Evolutionary conservation across 805 yeast genomes (phyloP), one percentile per base, ranked within the genome.

Genomic region (Yarrowia sp.): DNA sequence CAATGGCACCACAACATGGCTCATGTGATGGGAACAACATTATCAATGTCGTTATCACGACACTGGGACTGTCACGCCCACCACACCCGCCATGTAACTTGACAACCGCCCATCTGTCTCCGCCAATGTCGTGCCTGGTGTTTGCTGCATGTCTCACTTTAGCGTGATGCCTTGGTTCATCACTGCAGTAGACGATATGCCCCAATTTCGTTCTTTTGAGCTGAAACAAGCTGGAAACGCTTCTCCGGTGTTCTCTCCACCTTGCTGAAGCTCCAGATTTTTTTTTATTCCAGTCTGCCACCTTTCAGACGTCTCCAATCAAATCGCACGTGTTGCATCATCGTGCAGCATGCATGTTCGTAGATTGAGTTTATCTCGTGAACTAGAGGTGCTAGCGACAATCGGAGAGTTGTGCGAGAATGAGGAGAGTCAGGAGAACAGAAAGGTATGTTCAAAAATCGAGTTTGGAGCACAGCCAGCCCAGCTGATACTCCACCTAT

Each of bases 121-220:
- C n/a, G 28, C 28, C 28, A 22, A 22, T 22, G 28, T 22, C 28
- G 28, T 22, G 38, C 38, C 13, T 11, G 38, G 38, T 9, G n/a
- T 5, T 48, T 32, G 53, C 53, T 35, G 55, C 55, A 48, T 48
- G 55, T 48, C 55, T 48, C 55, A 48, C 55, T 35, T 48, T 48
- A 48, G 55, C 55, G 55, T 48, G 55, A 48, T 48, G 55, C 55
- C 55, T 48, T 22, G 28, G 28, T 22, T 22, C 28, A 22, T 22
- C 55, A 33, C 17, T 28, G 39, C 53, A 45, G 10, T 15, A 8
- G 17, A 38, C 1, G 8, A 38, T 3, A 22, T 22, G 28, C 28
- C 28, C 28, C 28, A 22, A 22, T 22, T 5, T 5, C 28, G 4
- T 22, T 5, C 4, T 22, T 22, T 22, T 22, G 38, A 35, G 38